A percentile compares a stretch with the other conserved stretches of the same genome.
These are phyloP conservation scores for Alternaria dauci DNA, from an alignment of 2,329 filamentous ascomycete genomes.

Conservation along the genomic window DNA sequence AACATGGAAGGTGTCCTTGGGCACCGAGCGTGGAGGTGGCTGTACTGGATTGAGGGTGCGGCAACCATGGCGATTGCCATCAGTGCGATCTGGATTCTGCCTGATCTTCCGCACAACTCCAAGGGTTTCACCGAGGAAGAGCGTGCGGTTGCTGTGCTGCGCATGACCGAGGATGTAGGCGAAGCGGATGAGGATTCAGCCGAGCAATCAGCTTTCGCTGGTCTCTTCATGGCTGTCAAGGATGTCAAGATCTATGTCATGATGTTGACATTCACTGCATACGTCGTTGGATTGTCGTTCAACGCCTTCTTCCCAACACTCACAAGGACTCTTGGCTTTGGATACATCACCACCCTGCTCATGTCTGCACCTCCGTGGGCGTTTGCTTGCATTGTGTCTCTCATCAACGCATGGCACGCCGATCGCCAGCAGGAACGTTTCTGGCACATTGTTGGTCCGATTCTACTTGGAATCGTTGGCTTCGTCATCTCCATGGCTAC, in stretches of 20 bases:
- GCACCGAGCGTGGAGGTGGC: slow-evolving; percentile 52
- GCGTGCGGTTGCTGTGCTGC: slow-evolving; percentile 50
- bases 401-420: slow-evolving; percentile 62
- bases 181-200: slow-evolving; percentile 53
- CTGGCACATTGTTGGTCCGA: slow-evolving; percentile 60
- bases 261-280: slow-evolving; percentile 69
- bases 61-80: slow-evolving; percentile 47
- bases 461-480: slow-evolving; percentile 54
- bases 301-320: slow-evolving; percentile 52
- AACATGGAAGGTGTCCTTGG: slow-evolving; percentile 48
- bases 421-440: slow-evolving; percentile 61
- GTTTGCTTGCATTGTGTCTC: slow-evolving; percentile 57
- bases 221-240: slow-evolving; percentile 66
- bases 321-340: slow-evolving; percentile 50
- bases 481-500: slow-evolving; percentile 53
- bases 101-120: slow-evolving; percentile 51
- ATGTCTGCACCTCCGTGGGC: slow-evolving; percentile 60
- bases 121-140: slow-evolving; percentile 59
- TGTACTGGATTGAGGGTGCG: slow-evolving; percentile 53
- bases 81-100: slow-evolving; percentile 41
- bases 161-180: slow-evolving; percentile 60
- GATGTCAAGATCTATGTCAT: slow-evolving; percentile 70
- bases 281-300: slow-evolving; percentile 62
- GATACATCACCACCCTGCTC: slow-evolving; percentile 49
- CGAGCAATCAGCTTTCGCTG: slow-evolving; percentile 61